Evolutionary conservation across 2,329 filamentous ascomycete species (phyloP), one percentile per base, ranked within the genome.

Genomic region (Botrytis medusae): DNA sequence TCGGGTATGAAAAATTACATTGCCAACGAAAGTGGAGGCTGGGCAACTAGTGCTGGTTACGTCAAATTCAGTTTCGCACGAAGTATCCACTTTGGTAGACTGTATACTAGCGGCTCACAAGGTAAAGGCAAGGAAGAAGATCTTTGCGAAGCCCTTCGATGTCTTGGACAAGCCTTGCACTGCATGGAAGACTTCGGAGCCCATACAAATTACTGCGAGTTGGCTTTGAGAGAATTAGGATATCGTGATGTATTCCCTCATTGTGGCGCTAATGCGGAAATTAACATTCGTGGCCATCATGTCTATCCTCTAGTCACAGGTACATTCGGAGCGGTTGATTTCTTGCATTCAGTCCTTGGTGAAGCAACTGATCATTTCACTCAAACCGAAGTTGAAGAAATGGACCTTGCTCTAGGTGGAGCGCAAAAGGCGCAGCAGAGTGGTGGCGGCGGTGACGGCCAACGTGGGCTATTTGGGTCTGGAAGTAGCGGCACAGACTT

Each of bases 1-100:
- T 96, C 93, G 1, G 95, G 95, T n/a, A 97, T 99, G 95, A 99
- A 98, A 83, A 98, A 98, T 82, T 99, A 99, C 82, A 98, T 99
- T 77, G 91, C 95, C 74, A 98, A 98, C 79, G 95, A 98, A 81
- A 85, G 84, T 22, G 93, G 94, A 7, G 88, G 89, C 59, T 98
- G 95, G 93, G 93, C 95, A 1, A 99, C 96, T 32, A 97, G 94
- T 76, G 86, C 93, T 12, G 95, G 93, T 57, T 98, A 95, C 79
- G 87, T 97, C 74, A 90, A 91, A 77, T 93, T 89, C 83, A 94
- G 92, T 78, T 86, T 96, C 75, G 86, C 87, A 22, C 88, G 92
- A 74, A 89, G 91, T 80, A 92, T 95, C 75, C 93, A 95, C 82
- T 94, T 88, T 78, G 93, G 93, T 22, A 87, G 93, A 51, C 83